A percentile compares a stretch with the other conserved stretches of the same genome.
Evolutionary conservation across 2,329 filamentous ascomycete genomes (phyloP).

Genomic region (Cytospora piceae): DNA sequence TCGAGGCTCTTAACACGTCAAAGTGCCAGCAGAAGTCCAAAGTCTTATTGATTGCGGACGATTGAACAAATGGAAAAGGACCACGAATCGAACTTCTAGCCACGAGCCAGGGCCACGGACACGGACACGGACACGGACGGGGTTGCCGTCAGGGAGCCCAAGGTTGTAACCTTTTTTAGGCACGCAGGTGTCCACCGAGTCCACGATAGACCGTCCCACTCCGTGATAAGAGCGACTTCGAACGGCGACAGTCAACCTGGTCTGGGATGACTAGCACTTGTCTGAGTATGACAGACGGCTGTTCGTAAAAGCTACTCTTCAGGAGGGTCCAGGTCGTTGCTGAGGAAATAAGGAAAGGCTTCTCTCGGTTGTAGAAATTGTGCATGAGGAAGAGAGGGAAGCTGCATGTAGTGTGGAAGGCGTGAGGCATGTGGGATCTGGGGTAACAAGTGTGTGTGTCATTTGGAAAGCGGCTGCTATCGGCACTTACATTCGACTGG

Average conservation of each 20-base stretch:
- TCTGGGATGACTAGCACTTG: constrained; percentile 13
- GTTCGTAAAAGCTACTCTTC: not conserved
- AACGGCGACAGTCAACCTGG: constrained; percentile 24
- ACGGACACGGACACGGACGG: constrained; percentile 23
- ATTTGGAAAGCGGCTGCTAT: constrained; percentile 15
- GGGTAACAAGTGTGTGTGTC: constrained; percentile 13
- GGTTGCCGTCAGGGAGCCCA: constrained; percentile 22
- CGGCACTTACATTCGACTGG: constrained; percentile 18
- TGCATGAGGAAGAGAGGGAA: not conserved
- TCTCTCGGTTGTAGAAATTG: not conserved
- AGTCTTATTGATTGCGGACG: constrained; percentile 4
- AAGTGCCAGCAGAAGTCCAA: constrained; percentile 4
- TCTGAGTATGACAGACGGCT: not conserved
- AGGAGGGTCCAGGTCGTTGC: not conserved
- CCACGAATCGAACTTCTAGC: constrained; percentile 16
- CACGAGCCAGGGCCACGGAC: constrained; percentile 3
- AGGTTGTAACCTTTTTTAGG: constrained; percentile 18
- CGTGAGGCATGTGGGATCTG: not conserved
- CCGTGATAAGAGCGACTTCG: constrained; percentile 12
- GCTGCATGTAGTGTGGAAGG: constrained; percentile 15
- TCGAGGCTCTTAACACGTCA: constrained; percentile 17
- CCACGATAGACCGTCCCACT: constrained; percentile 11
- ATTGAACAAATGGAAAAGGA: constrained; percentile 19
- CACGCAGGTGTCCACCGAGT: constrained; percentile 15
- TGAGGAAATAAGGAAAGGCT: not conserved